Base-by-base conservation (phyloP, 306 rosid species). In the Ormosia semicastrata region DNA sequence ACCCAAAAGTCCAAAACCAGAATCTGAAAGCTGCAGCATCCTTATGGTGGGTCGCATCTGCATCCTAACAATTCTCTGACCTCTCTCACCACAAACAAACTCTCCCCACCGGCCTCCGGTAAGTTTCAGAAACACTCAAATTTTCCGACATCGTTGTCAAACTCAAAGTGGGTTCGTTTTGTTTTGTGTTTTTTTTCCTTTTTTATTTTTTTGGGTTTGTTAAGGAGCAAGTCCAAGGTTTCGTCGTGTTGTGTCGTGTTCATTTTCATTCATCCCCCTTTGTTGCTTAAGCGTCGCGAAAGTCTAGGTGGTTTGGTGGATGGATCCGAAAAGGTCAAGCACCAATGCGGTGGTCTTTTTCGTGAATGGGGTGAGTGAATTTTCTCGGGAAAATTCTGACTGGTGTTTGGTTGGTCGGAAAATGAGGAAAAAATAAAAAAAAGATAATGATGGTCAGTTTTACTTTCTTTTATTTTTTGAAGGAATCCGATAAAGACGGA, bases 151-250 rank as follows among this genome's bases (percentile, higher is more conserved):
- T 46, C 77, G 8, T 34, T 24, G 39, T 65, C 78, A 50, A 47
- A 54, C 13, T 71, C 53, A 3, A 54, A 41, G 2, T 36, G 40
- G 58, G 58, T 58, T 58, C 9, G 40, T 80, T 71, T 58, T 79
- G 52, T 15, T 75, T 49, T 60, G n/a, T 5, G 11, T 12, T 6
- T 68, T 29, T 43, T 17, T 8, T 13, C 2, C 18, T 29, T 54
- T 18, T 3, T 59, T 10, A 43, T 7, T 2, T 17, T 33, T 33
- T 46, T 39, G 47, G 40, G 34, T 50, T 62, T 63, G 40, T 54
- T 71, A 70, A 81, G 59, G 71, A 54, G 12, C 4, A 60, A 52
- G 83, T 56, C 83, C 71, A 81, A 71, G 59, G 73, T 69, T 75
- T 67, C 34, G 43, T 74, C 60, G 39, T 57, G 54, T 54, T 39